A percentile compares a stretch with the other conserved stretches of the same genome.
Conservation (phyloP, 192 early-diverging fungal species). For the Umbelopsis sp. region DNA sequence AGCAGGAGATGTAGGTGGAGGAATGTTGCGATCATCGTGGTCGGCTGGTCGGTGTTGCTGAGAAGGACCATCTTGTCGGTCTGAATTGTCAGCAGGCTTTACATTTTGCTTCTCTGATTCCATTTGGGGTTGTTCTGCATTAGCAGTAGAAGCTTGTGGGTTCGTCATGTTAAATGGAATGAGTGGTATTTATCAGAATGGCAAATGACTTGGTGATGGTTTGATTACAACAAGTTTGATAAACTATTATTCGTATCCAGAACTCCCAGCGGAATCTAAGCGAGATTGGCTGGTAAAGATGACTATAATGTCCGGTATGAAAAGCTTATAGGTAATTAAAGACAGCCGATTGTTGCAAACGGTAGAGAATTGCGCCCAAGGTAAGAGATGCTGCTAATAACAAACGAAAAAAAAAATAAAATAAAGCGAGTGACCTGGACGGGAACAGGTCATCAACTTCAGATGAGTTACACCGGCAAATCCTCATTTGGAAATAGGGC, state of each 20-base stretch:
- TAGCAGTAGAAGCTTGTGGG: background rate
- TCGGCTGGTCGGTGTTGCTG: constrained; percentile 7
- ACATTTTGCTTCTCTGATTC: constrained; percentile 13
- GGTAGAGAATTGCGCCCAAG: constrained; percentile 5
- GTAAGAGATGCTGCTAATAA: constrained; percentile 13
- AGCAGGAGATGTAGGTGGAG: constrained; percentile 3
- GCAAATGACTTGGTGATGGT: background rate
- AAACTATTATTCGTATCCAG: constrained; percentile 8
- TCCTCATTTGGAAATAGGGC: constrained; percentile 11
- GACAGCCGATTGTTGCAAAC: background rate
- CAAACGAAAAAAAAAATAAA: constrained; percentile 16
- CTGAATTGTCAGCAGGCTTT: constrained; percentile 6
- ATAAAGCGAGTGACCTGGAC: constrained; percentile 9
- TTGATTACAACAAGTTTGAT: background rate
- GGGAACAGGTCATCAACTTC: constrained; percentile 15
- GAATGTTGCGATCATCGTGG: constrained; percentile 10
- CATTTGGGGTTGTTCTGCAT: background rate
- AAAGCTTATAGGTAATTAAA: background rate
- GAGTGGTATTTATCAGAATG: background rate
- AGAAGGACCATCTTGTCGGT: constrained; percentile 13
- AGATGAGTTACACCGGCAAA: constrained; percentile 15
- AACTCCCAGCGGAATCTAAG: constrained; percentile 16
- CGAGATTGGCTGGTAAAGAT: background rate
- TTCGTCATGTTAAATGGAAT: background rate
- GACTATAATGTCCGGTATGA: background rate